A percentile compares a stretch with the other conserved stretches of the same genome.
Evolutionary conservation across 352 stramenopile species (phyloP).

Genomic region (Phytophthora sp.): DNA sequence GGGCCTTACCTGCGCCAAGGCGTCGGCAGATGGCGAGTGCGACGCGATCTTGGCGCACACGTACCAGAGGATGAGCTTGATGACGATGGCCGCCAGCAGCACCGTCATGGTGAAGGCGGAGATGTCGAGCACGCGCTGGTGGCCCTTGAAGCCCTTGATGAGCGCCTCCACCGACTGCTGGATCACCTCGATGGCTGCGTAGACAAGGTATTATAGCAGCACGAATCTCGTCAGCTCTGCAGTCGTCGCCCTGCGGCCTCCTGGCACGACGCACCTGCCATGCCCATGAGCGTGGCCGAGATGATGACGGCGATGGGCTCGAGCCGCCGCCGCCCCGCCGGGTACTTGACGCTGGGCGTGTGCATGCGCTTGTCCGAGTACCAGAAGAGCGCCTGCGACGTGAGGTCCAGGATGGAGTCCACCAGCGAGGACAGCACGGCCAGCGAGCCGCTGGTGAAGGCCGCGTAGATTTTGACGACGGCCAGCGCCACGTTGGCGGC

Average conservation of each 20-base stretch:
- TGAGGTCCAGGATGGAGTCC: constrained; percentile 94
- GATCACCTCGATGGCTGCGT: constrained; percentile 92
- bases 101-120: constrained; percentile 69
- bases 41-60: constrained; percentile 72
- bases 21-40: constrained; percentile 73
- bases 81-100: constrained; percentile 69
- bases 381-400: constrained; percentile 93
- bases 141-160: constrained; percentile 65
- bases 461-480: constrained; percentile 76
- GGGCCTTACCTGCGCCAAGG: constrained; percentile 65
- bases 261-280: too few relatives aligned
- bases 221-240: constrained; percentile 7
- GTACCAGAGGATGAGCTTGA: constrained; percentile 88
- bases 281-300: constrained; percentile 97
- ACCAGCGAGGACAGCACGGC: constrained; percentile 95
- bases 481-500: constrained; percentile 74
- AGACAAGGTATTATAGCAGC: neutral
- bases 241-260: too few relatives aligned
- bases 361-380: constrained; percentile 94
- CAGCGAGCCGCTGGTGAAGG: constrained; percentile 88
- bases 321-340: constrained; percentile 90
- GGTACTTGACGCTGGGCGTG: constrained; percentile 92
- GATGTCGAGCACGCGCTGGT: constrained; percentile 73
- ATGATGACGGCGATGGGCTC: constrained; percentile 96
- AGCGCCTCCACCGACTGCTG: constrained; percentile 91